Percentiles rank a stretch among this genome's conserved stretches.
Conservation (phyloP, 805 yeast species). For the Torulaspora gathmanii region DNA sequence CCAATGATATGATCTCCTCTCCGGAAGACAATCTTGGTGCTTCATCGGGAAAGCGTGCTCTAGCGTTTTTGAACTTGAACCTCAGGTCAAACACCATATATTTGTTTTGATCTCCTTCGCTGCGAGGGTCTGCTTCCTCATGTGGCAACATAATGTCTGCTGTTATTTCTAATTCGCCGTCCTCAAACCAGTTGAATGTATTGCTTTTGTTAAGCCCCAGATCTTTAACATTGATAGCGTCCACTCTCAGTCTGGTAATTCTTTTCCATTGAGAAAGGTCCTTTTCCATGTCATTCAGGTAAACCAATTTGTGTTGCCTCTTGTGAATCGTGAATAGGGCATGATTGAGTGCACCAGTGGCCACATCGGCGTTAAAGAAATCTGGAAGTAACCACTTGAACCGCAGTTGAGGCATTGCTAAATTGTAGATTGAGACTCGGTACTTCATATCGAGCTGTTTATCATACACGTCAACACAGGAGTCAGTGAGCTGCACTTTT, state of each 20-base stretch:
- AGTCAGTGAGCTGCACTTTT: conserved; percentile 39
- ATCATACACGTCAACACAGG: conserved; percentile 28
- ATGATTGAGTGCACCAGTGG: conserved; percentile 70
- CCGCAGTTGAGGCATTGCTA: conserved; percentile 59
- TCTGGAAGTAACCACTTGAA: conserved; percentile 58
- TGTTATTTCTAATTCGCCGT: conserved; percentile 63
- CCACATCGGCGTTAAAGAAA: conserved; percentile 62
- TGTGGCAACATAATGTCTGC: conserved; percentile 72
- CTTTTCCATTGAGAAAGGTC: conserved; percentile 46
- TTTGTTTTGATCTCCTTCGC: conserved; percentile 27
- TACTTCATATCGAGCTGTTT: conserved; percentile 18
- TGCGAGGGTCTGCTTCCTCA: conserved; percentile 32
- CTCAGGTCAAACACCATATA: conserved; percentile 67
- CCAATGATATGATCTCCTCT: conserved; percentile 52
- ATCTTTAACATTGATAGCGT: conserved; percentile 38
- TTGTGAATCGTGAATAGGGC: conserved; percentile 74
- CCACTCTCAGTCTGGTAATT: conserved; percentile 44
- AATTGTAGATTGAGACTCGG: conserved; percentile 55
- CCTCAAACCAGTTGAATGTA: conserved; percentile 66
- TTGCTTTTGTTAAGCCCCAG: conserved; percentile 34
- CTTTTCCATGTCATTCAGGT: conserved; percentile 38
- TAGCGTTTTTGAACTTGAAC: conserved; percentile 57
- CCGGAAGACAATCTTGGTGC: conserved; percentile 50
- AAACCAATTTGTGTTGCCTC: conserved; percentile 55
- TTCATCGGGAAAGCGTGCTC: conserved; percentile 48